Base-by-base conservation (phyloP, 1,284 basidiomycete species). In the Ganoderma sinense region DNA sequence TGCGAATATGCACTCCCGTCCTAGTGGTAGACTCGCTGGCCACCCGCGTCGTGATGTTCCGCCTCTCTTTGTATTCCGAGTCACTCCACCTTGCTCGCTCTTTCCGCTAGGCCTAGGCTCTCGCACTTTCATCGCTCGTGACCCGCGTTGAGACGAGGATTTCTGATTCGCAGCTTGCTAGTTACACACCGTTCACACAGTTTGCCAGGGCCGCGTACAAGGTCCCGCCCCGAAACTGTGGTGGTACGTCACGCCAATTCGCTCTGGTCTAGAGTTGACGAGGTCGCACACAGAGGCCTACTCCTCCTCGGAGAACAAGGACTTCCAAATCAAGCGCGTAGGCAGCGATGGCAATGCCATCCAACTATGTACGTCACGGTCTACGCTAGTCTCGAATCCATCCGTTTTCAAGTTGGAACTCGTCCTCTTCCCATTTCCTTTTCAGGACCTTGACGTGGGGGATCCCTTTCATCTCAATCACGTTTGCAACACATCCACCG, bases 181-280 rank as follows among this genome's bases (percentile, higher is more conserved):
- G 71, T 20, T 81, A 84, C 60, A 78, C 79, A 13, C 84, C 86
- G 4, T 88, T 83, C 69, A 82, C 84, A 0, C 79, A 87, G 74
- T 84, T 88, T 71, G 86, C 88, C 36, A 78, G 85, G 58, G 86
- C 86, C n/a, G 85, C 87, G 18, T 88, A 88, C 71, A 78, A 76
- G 58, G 76, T 86, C 8, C 71, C 77, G 55, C 79, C 74, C 29
- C 87, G 86, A 86, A 67, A 75, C 4, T 89, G 87, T 69, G 84
- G 87, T 68, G 77, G 84, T 86, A 73, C 13, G 67, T 66, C 16
- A 2, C 23, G 61, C 20, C 40, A 5, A 20, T 61, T 29, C n/a
- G 7, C 31, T n/a, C n/a, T 13, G 18, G 40, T 61, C 14, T 33
- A 8, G 14, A 43, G 2, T n/a, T 63, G 20, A 60, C 14, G 26